Evolutionary conservation across 768 basidiomycete genomes (phyloP), one percentile per base, ranked within the genome.

Genomic region (Mycena venus): DNA sequence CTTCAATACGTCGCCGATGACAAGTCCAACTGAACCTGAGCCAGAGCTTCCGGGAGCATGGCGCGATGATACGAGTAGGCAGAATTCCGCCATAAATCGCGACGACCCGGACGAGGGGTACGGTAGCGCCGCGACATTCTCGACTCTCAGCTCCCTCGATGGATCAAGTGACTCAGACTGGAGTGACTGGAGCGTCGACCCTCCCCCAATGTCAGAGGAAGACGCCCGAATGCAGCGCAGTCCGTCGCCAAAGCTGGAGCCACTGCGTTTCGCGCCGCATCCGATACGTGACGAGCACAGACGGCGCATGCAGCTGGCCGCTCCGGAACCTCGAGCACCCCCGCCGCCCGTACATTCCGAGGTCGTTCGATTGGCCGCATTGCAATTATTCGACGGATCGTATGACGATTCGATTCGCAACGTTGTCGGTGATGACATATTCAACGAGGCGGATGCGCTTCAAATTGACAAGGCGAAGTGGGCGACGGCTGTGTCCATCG

Each of bases 131-230:
- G 74, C 72, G 36, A 84, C 85, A 0, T 86, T 88, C 70, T 86
- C 90, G 14, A 90, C 88, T 0, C 59, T 90, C 34, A 91, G 90
- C 66, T 89, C 90, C 6, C 77, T 91, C 1, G 84, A 85, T 3
- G 82, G 77, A 0, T 84, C 82, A 9, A 81, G 23, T 0, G 70
- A 78, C 27, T 82, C 83, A n/a, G 84, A 82, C 38, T 84, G 79
- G 77, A 83, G 84, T 61, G 79, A 82, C 76, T 76, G 82, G 84
- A 84, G 85, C 78, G 82, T 79, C 68, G 32, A 31, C 77, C 64
- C 70, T 73, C 58, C 80, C 64, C 68, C 79, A 21, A 80, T 82
- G 29, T 79, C 67, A 8, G 78, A 78, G 34, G 82, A 76, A 60
- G 82, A 82, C 66, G 63, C 61, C 14, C 80, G 74, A 1, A 70